These are phyloP conservation scores for Delonix regia DNA, from an alignment of 306 rosid species.

Conservation along the genomic window DNA sequence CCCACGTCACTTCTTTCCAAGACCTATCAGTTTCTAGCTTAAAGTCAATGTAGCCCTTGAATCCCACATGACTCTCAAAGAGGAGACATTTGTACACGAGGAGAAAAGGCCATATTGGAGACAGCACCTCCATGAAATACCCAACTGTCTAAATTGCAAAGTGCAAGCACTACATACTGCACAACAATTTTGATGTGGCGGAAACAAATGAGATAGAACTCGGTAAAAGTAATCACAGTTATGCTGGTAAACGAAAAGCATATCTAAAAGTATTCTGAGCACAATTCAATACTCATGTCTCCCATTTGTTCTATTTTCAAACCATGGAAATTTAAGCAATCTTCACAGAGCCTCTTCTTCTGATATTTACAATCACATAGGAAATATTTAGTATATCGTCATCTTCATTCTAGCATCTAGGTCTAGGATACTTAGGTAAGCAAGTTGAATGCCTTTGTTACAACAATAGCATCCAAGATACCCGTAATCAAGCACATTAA, in stretches of 20 bases:
- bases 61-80: neutral
- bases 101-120: neutral
- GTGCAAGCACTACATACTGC: neutral
- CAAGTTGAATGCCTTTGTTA: neutral
- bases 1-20: neutral
- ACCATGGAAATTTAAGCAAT: neutral
- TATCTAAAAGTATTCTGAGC: neutral
- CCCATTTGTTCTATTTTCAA: neutral
- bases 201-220: neutral
- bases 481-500: neutral
- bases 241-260: neutral
- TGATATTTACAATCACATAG: neutral
- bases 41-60: neutral
- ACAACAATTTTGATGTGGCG: neutral
- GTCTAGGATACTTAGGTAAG: neutral
- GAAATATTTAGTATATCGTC: neutral
- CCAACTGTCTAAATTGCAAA: neutral
- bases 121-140: neutral
- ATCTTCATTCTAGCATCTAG: neutral
- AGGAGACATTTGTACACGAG: neutral
- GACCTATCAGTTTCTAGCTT: neutral
- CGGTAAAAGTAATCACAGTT: neutral
- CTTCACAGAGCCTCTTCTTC: neutral
- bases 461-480: neutral
- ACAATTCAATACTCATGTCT: neutral